Evolutionary conservation across 208 protist genomes (phyloP), one percentile per base, ranked within the genome.

Genomic region (Herpetomonas samuelpessoai): DNA sequence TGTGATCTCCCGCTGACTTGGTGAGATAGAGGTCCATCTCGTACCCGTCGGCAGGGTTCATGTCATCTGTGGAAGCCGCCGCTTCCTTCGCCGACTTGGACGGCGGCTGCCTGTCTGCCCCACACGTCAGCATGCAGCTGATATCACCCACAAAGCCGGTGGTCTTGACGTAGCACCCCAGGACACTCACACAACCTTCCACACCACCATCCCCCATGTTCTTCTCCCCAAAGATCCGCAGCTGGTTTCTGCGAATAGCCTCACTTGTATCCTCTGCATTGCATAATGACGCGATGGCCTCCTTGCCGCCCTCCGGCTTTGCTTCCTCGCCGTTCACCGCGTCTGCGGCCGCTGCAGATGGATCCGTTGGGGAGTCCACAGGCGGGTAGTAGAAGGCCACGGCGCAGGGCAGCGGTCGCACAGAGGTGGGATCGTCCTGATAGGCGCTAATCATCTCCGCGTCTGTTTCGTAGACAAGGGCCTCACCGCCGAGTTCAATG

Each of bases 351-450:
- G 30, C 56, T 18, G 65, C 16, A 1, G 7, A 2, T 3, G 45
- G 19, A 0, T 16, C 16, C 3, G 49, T 45, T 9, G 52, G 18
- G 44, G 6, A 22, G n/a, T 16, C 2, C 2, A 39, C 24, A 9
- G 41, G 25, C 3, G 56, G 63, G 44, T 84, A 86, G 18, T 81
- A 61, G 59, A 89, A 89, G 0, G 75, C 82, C 26, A 89, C 72
- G 12, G 75, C 82, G 27, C 82, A 89, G 16, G 82, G 82, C 41
- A 89, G 39, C 19, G 82, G 82, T 0, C 74, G 75, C 25, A 79
- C 64, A 10, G 47, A 18, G 1, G 9, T 26, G 1, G 67, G 49
- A 24, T 75, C 59, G 0, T 14, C 61, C 28, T 55, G 62, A 29
- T 58, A 69, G 14, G 62, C 68, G 3, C 35, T 25, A 12, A 74